Percentiles rank a stretch among this genome's conserved stretches.
Evolutionary conservation across 2,329 filamentous ascomycete genomes (phyloP).

Genomic region (Colletotrichum magnum): DNA sequence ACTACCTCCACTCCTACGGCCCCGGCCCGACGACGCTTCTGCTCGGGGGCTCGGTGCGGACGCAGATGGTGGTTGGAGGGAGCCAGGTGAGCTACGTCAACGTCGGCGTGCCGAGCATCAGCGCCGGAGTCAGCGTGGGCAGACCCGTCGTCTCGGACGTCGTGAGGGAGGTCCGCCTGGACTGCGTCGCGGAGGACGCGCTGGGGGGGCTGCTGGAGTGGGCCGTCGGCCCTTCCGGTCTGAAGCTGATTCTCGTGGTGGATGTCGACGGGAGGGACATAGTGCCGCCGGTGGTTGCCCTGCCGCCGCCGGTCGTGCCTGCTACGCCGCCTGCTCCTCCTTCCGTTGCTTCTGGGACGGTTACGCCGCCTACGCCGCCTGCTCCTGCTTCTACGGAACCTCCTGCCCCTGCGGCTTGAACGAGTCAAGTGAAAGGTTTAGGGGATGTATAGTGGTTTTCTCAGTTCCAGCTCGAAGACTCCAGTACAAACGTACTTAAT

Average conservation of each 20-base stretch:
- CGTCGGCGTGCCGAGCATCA: background rate
- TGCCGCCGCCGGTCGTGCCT: background rate
- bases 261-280: slow-evolving; percentile 13
- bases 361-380: background rate
- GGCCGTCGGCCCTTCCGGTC: slow-evolving; percentile 14
- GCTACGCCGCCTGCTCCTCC: background rate
- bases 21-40: background rate
- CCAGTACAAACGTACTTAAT: background rate
- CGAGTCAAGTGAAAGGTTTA: background rate
- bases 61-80: slow-evolving; percentile 5
- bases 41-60: background rate
- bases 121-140: background rate
- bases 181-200: slow-evolving; percentile 1
- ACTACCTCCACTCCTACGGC: slow-evolving; percentile 28
- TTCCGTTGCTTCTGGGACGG: background rate
- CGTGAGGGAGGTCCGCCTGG: slow-evolving; percentile 14
- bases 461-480: background rate
- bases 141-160: slow-evolving; percentile 25
- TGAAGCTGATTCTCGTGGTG: slow-evolving; percentile 30
- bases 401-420: background rate
- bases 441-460: background rate
- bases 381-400: background rate
- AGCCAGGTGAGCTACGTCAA: background rate
- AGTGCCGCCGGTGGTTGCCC: background rate
- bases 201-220: slow-evolving; percentile 23